Evolutionary conservation across 192 early-diverging fungal species (phyloP).

Genomic region (Gigaspora rosea): DNA sequence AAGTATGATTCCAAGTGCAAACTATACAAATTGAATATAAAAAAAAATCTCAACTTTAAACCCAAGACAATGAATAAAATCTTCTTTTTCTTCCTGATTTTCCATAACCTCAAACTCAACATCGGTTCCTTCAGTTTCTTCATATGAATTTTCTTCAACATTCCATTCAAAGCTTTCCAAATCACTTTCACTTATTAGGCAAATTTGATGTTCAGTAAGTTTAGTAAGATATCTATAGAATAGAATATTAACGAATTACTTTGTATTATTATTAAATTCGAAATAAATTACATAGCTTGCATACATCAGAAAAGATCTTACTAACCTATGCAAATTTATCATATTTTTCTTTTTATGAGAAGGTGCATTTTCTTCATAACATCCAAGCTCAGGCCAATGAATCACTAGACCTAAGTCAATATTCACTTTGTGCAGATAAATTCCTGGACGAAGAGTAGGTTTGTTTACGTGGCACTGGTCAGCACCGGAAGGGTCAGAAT

Average conservation of each 20-base stretch:
- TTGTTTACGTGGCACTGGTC: background rate
- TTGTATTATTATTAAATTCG: background rate
- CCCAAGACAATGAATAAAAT: constrained; percentile 1
- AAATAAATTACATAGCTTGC: background rate
- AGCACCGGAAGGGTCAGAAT: background rate
- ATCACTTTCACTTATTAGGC: constrained; percentile 24
- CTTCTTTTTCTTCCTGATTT: constrained; percentile 26
- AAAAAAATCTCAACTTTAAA: constrained; percentile 20
- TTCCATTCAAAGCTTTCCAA: constrained; percentile 25
- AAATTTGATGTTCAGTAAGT: constrained; percentile 29
- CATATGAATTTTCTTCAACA: background rate
- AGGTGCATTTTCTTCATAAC: constrained; percentile 33
- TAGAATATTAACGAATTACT: background rate
- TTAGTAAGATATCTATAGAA: constrained; percentile 26
- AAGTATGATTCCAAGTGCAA: too few relatives aligned
- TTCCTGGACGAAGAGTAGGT: background rate
- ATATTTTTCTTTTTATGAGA: constrained; percentile 31
- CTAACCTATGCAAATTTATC: constrained; percentile 34
- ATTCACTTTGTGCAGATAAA: background rate
- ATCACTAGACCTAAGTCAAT: constrained; percentile 8
- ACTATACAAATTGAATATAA: too few relatives aligned
- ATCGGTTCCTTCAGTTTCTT: background rate
- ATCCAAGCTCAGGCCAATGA: constrained; percentile 28
- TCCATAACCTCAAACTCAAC: constrained; percentile 21
- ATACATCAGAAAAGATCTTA: background rate